A percentile compares a stretch with the other conserved stretches of the same genome.
Evolutionary conservation across 768 basidiomycete species (phyloP).

Genomic region (Exidia glandulosa): DNA sequence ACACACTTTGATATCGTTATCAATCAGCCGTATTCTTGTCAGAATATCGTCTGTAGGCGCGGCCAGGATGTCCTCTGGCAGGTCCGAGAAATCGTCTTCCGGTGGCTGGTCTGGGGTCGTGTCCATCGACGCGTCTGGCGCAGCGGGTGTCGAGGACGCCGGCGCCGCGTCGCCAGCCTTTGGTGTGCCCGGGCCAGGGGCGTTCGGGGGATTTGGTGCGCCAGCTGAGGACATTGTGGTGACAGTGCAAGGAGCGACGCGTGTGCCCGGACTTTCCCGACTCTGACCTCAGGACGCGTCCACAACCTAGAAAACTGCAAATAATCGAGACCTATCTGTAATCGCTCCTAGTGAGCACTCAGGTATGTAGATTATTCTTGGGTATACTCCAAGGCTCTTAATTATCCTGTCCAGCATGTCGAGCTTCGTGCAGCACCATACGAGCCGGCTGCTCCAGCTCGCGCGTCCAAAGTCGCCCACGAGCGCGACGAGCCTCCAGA

Average conservation of each 20-base stretch:
- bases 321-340: too few relatives aligned
- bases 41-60: slow-evolving; percentile 77
- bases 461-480: neutral
- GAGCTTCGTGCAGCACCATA: neutral
- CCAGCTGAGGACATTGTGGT: neutral
- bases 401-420: neutral
- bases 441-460: neutral
- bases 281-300: too few relatives aligned
- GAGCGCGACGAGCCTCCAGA: neutral
- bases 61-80: slow-evolving; percentile 76
- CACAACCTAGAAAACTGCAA: too few relatives aligned
- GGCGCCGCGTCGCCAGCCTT: neutral
- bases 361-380: neutral
- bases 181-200: neutral
- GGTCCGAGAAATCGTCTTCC: slow-evolving; percentile 78
- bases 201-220: neutral
- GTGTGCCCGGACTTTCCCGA: neutral
- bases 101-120: slow-evolving; percentile 51
- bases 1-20: slow-evolving; percentile 89
- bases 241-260: neutral
- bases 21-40: slow-evolving; percentile 84
- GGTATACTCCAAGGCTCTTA: neutral
- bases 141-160: neutral
- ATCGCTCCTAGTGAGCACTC: too few relatives aligned
- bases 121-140: slow-evolving; percentile 43